These are phyloP conservation scores for Ceratocystis alfenasii DNA, from an alignment of 2,329 filamentous ascomycete genomes.

Conservation along the genomic window DNA sequence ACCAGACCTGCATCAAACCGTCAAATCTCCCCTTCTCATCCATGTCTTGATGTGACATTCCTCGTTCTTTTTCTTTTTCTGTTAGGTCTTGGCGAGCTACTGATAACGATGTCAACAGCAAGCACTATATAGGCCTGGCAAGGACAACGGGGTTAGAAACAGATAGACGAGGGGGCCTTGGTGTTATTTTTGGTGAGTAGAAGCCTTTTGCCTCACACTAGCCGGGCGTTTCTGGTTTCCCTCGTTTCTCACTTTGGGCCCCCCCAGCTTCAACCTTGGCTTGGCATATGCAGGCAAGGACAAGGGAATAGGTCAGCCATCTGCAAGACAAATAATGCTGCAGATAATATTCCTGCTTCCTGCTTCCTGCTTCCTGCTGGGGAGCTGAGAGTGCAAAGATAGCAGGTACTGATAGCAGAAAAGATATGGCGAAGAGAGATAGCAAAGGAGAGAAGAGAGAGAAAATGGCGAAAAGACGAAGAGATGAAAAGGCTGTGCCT, in stretches of 20 bases:
- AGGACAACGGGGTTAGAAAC: neutral
- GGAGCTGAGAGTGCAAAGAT: neutral
- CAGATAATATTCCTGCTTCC: neutral
- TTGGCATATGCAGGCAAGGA: neutral
- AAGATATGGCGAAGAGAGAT: neutral
- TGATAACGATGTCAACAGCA: too few relatives aligned
- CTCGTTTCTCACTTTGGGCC: neutral
- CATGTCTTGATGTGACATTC: too few relatives aligned
- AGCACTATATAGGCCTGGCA: too few relatives aligned
- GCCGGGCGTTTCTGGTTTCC: neutral
- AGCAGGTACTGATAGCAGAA: neutral
- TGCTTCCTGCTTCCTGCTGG: neutral
- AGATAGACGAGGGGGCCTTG: neutral
- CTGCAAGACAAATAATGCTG: neutral
- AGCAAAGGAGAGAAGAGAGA: neutral
- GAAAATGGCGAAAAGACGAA: too few relatives aligned
- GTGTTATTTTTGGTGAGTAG: neutral
- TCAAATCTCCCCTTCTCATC: too few relatives aligned
- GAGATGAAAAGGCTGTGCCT: too few relatives aligned
- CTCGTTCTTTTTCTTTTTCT: too few relatives aligned
- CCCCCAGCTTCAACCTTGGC: neutral
- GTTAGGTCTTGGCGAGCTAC: too few relatives aligned
- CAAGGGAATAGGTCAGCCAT: neutral
- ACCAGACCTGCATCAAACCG: neutral
- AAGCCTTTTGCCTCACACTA: neutral